phyloP scores from a whole-genome alignment of 306 rosid genomes.

The Cicer judaicum region DNA sequence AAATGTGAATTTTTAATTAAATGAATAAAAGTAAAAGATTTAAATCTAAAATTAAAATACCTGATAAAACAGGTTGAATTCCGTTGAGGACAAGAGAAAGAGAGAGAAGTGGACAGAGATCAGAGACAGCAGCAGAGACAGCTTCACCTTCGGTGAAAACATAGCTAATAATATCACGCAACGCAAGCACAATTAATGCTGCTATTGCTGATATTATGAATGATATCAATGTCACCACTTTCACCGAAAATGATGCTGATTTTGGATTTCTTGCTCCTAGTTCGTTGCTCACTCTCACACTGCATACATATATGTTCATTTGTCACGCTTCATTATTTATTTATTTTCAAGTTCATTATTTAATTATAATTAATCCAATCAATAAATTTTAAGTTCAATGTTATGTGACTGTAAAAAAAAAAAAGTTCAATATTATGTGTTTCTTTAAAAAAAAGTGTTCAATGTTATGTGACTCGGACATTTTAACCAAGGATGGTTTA shows the following conservation, averaged over 20 bases:
- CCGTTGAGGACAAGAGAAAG: constrained; percentile 79
- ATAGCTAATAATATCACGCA: constrained; percentile 69
- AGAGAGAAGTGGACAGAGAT: constrained; percentile 74
- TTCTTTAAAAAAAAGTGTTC: too few relatives aligned
- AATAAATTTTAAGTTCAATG: too few relatives aligned
- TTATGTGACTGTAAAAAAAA: too few relatives aligned
- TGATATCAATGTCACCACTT: constrained; percentile 60
- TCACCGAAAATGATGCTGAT: constrained; percentile 72
- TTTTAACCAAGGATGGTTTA: too few relatives aligned
- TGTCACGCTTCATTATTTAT: too few relatives aligned
- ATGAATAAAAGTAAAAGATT: too few relatives aligned
- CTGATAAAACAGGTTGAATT: constrained; percentile 83
- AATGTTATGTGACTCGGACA: too few relatives aligned
- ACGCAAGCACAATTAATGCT: constrained; percentile 50
- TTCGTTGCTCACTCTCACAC: constrained; percentile 89
- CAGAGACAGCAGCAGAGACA: constrained; percentile 85
- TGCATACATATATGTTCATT: constrained; percentile 26
- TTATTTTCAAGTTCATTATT: too few relatives aligned
- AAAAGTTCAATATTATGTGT: too few relatives aligned
- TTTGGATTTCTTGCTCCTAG: constrained; percentile 78
- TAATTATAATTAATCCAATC: too few relatives aligned
- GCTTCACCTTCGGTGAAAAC: constrained; percentile 73
- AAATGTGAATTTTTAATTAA: too few relatives aligned
- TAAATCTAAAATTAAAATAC: constrained; percentile 36
- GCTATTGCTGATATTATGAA: constrained; percentile 60